Base-by-base conservation (phyloP, 805 yeast species). In the Candida manassasensis region DNA sequence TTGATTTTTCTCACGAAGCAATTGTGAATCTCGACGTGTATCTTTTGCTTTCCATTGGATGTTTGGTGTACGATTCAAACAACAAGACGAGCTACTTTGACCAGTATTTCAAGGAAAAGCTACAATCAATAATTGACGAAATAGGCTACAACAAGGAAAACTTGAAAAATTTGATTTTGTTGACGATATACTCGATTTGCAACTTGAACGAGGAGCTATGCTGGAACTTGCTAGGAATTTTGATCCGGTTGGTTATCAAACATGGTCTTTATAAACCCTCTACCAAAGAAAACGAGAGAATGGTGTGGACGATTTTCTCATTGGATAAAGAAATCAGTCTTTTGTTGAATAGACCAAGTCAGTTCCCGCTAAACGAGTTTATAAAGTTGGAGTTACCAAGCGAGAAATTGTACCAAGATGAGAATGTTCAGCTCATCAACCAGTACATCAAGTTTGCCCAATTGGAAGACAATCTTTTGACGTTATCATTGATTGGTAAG, bases 291-390 rank as follows among this genome's bases (percentile, higher is more conserved):
- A 36, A 47, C 10, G 37, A 47, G 11, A 34, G 58, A 14, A 37
- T 62, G 9, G 59, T 64, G 37, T 64, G 69, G 71, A 47, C 69
- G 3, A 43, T 63, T 10, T 55, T 54, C 44, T 63, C 60, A 31
- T 41, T 67, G 27, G 73, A 67, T 38, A 60, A 62, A 30, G 69
- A 62, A 34, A 44, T 63, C 22, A 55, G 61, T 37, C 44, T 67
- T n/a, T 32, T 63, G 32, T 43, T 55, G 21, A 48, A 53, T 18
- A 55, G 49, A 32, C 70, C 71, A 10, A 55, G 63, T 34, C 67
- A 59, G 42, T 47, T 61, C 18, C 62, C 69, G 3, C 47, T 43
- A 2, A 40, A 48, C 13, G 42, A 37, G 10, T 50, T 54, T 34
- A 49, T 61, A 19, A 34, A 34, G 4, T 24, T 45, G 6, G 22